Evolutionary conservation across 352 stramenopile species (phyloP).

Genomic region (Plasmopara viticola): DNA sequence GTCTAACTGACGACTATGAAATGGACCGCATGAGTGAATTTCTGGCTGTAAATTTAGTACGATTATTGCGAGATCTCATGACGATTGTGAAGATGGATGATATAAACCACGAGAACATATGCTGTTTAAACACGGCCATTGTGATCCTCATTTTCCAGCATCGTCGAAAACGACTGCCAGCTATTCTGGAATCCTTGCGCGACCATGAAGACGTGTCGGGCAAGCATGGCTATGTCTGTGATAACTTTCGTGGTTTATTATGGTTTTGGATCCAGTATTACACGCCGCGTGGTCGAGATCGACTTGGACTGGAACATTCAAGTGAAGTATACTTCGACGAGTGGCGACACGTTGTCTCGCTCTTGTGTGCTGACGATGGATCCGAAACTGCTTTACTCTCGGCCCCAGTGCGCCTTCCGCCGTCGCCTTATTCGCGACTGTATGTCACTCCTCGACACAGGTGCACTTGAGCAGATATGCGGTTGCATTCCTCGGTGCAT

Average conservation of each 20-base stretch:
- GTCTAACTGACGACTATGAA: slow-evolving; percentile 41
- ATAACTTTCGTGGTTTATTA: slow-evolving; percentile 90
- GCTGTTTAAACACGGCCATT: slow-evolving; percentile 95
- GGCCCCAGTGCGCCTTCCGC: slow-evolving; percentile 39
- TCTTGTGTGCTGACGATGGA: slow-evolving; percentile 91
- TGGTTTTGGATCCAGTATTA: slow-evolving; percentile 98
- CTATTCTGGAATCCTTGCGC: slow-evolving; percentile 59
- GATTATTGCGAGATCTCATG: slow-evolving; percentile 92
- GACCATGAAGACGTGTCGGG: slow-evolving; percentile 57
- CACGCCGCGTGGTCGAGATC: slow-evolving; percentile 87
- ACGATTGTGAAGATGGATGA: slow-evolving; percentile 91
- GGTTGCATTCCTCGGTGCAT: not conserved
- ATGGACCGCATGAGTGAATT: slow-evolving; percentile 86
- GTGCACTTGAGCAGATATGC: slow-evolving; percentile 11
- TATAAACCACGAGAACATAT: slow-evolving; percentile 98
- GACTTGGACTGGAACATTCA: slow-evolving; percentile 92
- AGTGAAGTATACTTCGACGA: slow-evolving; percentile 93
- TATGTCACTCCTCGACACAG: slow-evolving; percentile 32
- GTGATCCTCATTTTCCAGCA: slow-evolving; percentile 93
- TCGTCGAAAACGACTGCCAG: slow-evolving; percentile 73
- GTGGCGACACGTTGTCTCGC: slow-evolving; percentile 86
- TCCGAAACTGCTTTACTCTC: slow-evolving; percentile 76
- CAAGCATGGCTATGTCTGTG: slow-evolving; percentile 64
- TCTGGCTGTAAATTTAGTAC: slow-evolving; percentile 80
- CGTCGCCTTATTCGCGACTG: slow-evolving; percentile 60